Conservation (phyloP, 176 grass and related monocot species). For the Carex pumila region DNA sequence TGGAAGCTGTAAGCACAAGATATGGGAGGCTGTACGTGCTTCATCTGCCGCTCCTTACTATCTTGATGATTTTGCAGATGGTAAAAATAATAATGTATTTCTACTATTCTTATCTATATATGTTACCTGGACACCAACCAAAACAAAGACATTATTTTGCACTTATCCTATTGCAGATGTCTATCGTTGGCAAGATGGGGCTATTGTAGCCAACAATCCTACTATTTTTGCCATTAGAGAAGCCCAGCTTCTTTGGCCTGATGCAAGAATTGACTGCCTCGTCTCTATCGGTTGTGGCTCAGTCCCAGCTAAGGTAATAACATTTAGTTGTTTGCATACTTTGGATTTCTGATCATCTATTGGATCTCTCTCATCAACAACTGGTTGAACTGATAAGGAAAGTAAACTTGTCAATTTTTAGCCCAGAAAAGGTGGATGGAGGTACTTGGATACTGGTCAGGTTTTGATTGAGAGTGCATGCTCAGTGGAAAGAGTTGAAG, state of each 20-base stretch:
- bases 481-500: constrained; percentile 94
- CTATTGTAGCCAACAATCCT: constrained; percentile 97
- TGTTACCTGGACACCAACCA: not conserved
- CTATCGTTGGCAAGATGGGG: constrained; percentile 96
- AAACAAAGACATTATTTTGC: not conserved
- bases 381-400: not conserved
- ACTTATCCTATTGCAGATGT: constrained; percentile 38
- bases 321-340: not conserved
- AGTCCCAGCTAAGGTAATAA: constrained; percentile 84
- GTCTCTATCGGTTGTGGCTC: constrained; percentile 93
- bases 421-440: constrained; percentile 93
- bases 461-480: constrained; percentile 97
- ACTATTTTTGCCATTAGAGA: constrained; percentile 98
- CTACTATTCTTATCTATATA: constrained; percentile 1
- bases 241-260: constrained; percentile 96
- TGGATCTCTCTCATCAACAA: not conserved
- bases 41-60: constrained; percentile 99
- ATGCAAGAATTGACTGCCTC: constrained; percentile 87
- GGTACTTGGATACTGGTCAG: constrained; percentile 95
- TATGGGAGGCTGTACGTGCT: constrained; percentile 97
- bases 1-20: constrained; percentile 88
- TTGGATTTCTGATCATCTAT: not conserved
- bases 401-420: constrained; percentile 22
- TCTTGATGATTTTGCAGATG: constrained; percentile 96
- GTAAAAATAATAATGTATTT: constrained; percentile 38